Percentiles rank a stretch among this genome's conserved stretches.
These are phyloP conservation scores for Jackrogersella multiformis DNA, from an alignment of 495 filamentous ascomycete genomes.

Conservation along the genomic window DNA sequence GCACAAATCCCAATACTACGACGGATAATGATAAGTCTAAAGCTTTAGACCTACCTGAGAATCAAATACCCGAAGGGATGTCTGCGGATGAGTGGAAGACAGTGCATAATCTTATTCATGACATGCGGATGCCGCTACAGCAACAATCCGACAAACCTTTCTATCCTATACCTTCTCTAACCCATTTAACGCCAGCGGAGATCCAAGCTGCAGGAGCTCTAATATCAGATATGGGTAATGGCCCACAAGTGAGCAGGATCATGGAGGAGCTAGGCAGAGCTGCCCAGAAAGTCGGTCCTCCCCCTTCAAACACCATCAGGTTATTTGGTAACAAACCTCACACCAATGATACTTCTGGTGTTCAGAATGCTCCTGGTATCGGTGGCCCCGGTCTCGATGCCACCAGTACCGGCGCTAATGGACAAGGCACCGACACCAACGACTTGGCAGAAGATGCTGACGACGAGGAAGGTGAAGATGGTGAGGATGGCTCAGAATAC, in stretches of 20 bases:
- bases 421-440: background rate
- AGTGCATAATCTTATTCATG: background rate
- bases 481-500: background rate
- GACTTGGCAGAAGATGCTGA: background rate
- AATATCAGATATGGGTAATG: conserved; percentile 13
- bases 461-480: background rate
- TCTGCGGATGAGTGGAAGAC: background rate
- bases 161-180: background rate
- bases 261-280: conserved; percentile 1
- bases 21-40: background rate
- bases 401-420: background rate
- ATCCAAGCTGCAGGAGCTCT: background rate
- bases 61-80: background rate
- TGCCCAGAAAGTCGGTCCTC: background rate
- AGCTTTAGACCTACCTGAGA: background rate
- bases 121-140: conserved; percentile 1
- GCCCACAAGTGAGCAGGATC: background rate
- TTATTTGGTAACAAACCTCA: background rate
- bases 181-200: conserved; percentile 10
- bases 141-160: background rate
- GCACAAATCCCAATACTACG: too few relatives aligned
- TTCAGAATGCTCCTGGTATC: background rate
- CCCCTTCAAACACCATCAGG: background rate
- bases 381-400: background rate
- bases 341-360: background rate